Evolutionary conservation across 768 basidiomycete species (phyloP), one percentile per base, ranked within the genome.

Genomic region (Phlebiopsis flavidoalba): DNA sequence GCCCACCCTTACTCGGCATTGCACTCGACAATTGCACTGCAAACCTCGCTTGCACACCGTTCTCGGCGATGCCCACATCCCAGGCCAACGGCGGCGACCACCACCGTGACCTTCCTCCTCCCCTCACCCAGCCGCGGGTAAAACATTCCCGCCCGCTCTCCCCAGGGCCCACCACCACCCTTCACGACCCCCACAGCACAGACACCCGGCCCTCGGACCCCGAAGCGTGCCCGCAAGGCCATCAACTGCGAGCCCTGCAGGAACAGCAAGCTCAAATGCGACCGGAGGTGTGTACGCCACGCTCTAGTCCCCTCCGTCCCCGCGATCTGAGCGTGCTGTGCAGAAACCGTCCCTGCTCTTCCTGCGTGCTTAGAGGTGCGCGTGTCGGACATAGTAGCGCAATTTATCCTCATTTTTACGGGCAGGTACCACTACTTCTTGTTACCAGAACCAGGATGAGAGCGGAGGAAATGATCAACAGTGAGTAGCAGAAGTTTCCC

Each of bases 171-270:
- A 17, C 54, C 19, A 17, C 54, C 3, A 7, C 60, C 21, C 40
- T 58, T 14, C 46, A 47, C 15, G 56, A 40, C 11, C 57, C 21
- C 31, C 33, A 53, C n/a, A 51, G n/a, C 22, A 19, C 51, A 48
- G 56, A 65, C 47, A 48, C 48, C 31, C 55, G 62, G 84, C 62
- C 59, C 0, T 87, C 87, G 0, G 88, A n/a, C 89, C 2, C 85
- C 89, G 22, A 93, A 93, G 73, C 86, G 91, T 50, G 88, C 91
- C 0, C 80, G 91, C 61, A 93, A 93, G 70, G 90, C 91, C 17
- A 91, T 93, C 66, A 93, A 93, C 75, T 93, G 91, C 69, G 90
- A 91, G 67, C 91, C 91, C 2, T 93, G 91, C 76, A 81, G 91
- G 69, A 88, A 86, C 66, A 89, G 87, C 79, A 91, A 93, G 75